These are phyloP conservation scores for Hamamelis virginiana DNA, from an alignment of 164 flowering plant species.

Conservation along the genomic window DNA sequence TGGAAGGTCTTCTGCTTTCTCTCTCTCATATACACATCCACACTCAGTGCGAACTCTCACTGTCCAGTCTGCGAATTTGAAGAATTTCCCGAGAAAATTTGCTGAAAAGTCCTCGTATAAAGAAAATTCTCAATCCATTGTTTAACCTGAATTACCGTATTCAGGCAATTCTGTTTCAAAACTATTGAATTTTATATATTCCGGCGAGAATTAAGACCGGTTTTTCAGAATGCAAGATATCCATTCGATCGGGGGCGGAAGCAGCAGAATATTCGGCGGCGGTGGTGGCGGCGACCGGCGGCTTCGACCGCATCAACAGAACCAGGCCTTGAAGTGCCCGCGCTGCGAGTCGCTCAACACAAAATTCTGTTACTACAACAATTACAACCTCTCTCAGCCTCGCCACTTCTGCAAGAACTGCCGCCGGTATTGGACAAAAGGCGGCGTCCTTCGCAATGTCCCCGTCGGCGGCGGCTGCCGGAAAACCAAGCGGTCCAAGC, in stretches of 20 bases:
- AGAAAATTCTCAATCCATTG: neutral
- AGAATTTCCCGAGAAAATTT: conserved; percentile 6
- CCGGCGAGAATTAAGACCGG: neutral
- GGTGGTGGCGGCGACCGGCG: conserved; percentile 39
- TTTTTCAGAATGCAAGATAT: conserved; percentile 44
- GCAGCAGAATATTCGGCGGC: conserved; percentile 20
- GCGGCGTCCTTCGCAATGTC: conserved; percentile 86
- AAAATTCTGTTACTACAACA: conserved; percentile 87
- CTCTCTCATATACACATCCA: conserved; percentile 9
- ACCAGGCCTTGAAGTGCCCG: conserved; percentile 63
- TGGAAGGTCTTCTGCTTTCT: conserved; percentile 1
- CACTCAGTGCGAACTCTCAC: neutral
- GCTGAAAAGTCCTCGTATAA: neutral
- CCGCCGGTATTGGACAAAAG: conserved; percentile 87
- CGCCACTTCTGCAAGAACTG: conserved; percentile 85
- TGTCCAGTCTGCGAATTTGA: neutral
- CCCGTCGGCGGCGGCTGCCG: conserved; percentile 87
- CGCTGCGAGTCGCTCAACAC: conserved; percentile 80
- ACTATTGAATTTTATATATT: neutral
- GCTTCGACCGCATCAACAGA: conserved; percentile 36
- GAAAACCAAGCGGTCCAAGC: conserved; percentile 49
- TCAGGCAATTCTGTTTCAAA: neutral
- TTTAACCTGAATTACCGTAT: neutral
- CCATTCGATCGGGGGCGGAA: conserved; percentile 37
- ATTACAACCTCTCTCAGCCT: conserved; percentile 86